Base-by-base conservation (phyloP, 306 rosid species). In the Cercis canadensis region DNA sequence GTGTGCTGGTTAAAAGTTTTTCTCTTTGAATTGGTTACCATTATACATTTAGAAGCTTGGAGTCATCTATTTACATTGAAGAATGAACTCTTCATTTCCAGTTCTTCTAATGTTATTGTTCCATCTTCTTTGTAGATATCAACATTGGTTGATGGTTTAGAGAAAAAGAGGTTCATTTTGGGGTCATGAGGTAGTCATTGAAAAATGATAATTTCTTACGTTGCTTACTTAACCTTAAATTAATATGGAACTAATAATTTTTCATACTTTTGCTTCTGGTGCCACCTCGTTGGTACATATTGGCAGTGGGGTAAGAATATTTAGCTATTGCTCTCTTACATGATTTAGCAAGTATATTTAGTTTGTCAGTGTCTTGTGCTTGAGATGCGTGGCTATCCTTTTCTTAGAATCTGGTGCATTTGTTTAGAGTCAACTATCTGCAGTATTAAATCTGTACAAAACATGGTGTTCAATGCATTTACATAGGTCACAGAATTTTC, bases 221-320 rank as follows among this genome's bases (percentile, higher is more conserved):
- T 37, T 37, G 10, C 43, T 37, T 18, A 54, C 41, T 50, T 68
- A 70, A n/a, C n/a, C n/a, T n/a, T n/a, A n/a, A 14, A 46, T 70
- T 68, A 59, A 32, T 45, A n/a, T 54, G 67, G 73, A 70, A 49
- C 95, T 89, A 79, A 94, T 75, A 24, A 31, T 79, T 70, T 8
- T 75, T 67, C 65, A 17, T 79, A 60, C 68, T 24, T 72, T 46
- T 76, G 68, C 57, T 80, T 63, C 77, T 24, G 18, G 84, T 84
- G 62, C 76, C 66, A 59, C 75, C 68, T 49, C 57, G 41, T 72
- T 0, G 33, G 75, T 61, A 45, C 54, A 24, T 82, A 70, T 66
- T 66, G 74, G 74, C 92, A 94, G 99, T 94, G 99, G 97, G 99
- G 99, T 94, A 86, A 87, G 45, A 61, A 43, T 84, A 90, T 79